These are phyloP conservation scores for Vicia sativa DNA, from an alignment of 306 rosid species.

Conservation along the genomic window DNA sequence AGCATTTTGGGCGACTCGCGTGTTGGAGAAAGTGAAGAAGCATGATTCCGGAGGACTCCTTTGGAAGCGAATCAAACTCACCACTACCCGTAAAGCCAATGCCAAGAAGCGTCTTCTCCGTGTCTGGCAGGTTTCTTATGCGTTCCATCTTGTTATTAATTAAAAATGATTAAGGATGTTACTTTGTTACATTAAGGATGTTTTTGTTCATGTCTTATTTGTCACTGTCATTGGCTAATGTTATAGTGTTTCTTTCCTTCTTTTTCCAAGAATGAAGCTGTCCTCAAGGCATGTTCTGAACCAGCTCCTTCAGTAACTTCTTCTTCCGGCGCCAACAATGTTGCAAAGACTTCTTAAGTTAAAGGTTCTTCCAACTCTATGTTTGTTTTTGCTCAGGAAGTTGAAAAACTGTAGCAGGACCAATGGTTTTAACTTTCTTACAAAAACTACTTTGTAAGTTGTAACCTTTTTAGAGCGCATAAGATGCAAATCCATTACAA, in stretches of 20 bases:
- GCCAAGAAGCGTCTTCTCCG: slow-evolving; percentile 94
- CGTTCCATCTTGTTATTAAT: slow-evolving; percentile 8
- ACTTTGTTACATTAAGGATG: slow-evolving; percentile 3
- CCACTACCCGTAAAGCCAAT: slow-evolving; percentile 87
- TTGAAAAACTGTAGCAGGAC: slow-evolving; percentile 5
- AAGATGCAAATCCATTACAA: background rate
- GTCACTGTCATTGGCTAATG: slow-evolving; percentile 20
- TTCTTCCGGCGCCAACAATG: slow-evolving; percentile 36
- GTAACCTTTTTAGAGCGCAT: background rate
- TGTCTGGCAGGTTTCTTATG: slow-evolving; percentile 81
- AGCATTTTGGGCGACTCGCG: slow-evolving; percentile 84
- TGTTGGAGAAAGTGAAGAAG: slow-evolving; percentile 92
- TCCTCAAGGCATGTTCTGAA: slow-evolving; percentile 79
- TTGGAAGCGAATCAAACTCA: slow-evolving; percentile 95
- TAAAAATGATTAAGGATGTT: slow-evolving; percentile 2
- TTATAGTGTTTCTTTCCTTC: background rate
- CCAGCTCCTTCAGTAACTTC: slow-evolving; percentile 55
- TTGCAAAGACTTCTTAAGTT: slow-evolving; percentile 28
- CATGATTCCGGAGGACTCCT: slow-evolving; percentile 87
- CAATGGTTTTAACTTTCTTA: slow-evolving; percentile 28
- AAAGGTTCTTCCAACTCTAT: slow-evolving; percentile 11
- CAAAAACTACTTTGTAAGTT: background rate
- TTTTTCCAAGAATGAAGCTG: slow-evolving; percentile 76
- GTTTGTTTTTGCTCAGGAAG: background rate
- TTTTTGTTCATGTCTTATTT: slow-evolving; percentile 8